Evolutionary conservation across 129 eudicot genomes (phyloP).

Genomic region (sunflower (Helianthus annuus)): DNA sequence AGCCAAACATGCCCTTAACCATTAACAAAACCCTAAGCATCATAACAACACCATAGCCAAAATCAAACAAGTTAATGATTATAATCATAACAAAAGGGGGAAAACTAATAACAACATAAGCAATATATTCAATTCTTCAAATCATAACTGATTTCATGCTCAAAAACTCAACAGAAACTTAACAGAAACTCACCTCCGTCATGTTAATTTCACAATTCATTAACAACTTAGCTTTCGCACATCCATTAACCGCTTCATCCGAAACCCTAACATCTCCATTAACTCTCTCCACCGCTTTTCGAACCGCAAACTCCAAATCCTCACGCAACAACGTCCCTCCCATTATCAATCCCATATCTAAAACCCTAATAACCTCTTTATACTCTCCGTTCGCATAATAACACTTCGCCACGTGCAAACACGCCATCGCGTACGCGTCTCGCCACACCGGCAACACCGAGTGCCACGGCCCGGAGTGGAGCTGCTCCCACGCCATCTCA

Average conservation of each 20-base stretch:
- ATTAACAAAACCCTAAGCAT: no score
- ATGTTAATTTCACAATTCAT: constrained; percentile 31
- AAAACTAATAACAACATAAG: no score
- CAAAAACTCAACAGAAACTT: background rate
- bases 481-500: constrained; percentile 99
- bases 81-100: no score
- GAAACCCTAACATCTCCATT: constrained; percentile 21
- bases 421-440: constrained; percentile 96
- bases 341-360: constrained; percentile 95
- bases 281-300: constrained; percentile 37
- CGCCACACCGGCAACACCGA: constrained; percentile 87
- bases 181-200: constrained; percentile 70
- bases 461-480: constrained; percentile 96
- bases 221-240: constrained; percentile 10
- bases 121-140: no score
- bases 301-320: constrained; percentile 68
- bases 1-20: no score
- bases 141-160: background rate
- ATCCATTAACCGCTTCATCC: constrained; percentile 24
- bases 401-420: constrained; percentile 69
- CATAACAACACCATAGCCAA: no score
- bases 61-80: no score
- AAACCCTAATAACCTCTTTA: constrained; percentile 55
- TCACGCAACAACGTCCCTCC: constrained; percentile 64
- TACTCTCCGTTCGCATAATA: constrained; percentile 47